phyloP scores from a whole-genome alignment of 352 stramenopile genomes.

The Aphanomyces stellatus region DNA sequence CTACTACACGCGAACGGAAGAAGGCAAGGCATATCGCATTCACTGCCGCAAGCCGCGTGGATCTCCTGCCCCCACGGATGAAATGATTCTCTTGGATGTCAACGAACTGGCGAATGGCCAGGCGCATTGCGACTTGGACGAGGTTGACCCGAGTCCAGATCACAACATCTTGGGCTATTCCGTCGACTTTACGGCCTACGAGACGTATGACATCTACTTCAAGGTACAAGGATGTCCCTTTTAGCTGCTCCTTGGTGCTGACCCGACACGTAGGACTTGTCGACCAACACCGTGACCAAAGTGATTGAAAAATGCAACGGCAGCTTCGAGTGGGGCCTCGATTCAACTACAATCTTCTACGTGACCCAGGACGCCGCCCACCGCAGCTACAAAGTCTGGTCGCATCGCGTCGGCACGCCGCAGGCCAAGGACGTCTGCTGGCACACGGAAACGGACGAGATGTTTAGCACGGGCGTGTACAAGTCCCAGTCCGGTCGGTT shows the following conservation, averaged over 20 bases:
- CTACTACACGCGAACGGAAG: conserved; percentile 85
- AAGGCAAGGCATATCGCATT: conserved; percentile 74
- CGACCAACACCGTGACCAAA: conserved; percentile 53
- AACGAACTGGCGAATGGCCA: conserved; percentile 86
- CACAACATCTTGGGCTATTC: conserved; percentile 91
- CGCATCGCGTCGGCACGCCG: conserved; percentile 72
- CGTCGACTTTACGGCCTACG: conserved; percentile 90
- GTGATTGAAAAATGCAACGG: conserved; percentile 83
- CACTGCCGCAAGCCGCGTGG: conserved; percentile 72
- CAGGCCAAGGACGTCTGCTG: conserved; percentile 78
- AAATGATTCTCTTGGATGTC: conserved; percentile 92
- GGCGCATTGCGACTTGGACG: conserved; percentile 73
- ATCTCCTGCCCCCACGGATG: conserved; percentile 36
- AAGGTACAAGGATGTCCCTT: conserved; percentile 66
- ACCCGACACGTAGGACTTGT: conserved; percentile 26
- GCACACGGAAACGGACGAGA: conserved; percentile 91
- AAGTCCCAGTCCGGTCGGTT: conserved; percentile 91
- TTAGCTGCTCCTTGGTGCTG: conserved; percentile 23
- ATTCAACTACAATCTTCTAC: conserved; percentile 92
- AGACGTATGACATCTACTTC: conserved; percentile 90
- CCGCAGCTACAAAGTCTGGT: conserved; percentile 91
- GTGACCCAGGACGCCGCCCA: conserved; percentile 86
- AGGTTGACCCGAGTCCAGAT: conserved; percentile 75
- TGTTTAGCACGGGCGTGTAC: conserved; percentile 88
- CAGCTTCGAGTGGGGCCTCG: conserved; percentile 80